Evolutionary conservation across 1,284 basidiomycete species (phyloP).

Genomic region (Leccinum subfulvum): DNA sequence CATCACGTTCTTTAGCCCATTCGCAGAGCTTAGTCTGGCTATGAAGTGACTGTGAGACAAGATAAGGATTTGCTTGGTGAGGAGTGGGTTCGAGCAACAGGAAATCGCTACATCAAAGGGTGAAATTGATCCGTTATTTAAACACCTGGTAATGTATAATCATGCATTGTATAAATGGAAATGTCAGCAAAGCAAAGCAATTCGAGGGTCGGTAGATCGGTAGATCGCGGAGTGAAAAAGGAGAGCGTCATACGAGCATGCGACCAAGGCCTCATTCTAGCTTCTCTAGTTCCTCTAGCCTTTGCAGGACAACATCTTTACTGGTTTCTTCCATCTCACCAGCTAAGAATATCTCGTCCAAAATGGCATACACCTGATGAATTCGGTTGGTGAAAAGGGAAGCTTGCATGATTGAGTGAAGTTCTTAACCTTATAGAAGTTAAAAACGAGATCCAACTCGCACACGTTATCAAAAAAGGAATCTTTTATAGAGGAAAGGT

Average conservation of each 20-base stretch:
- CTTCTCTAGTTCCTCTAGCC: conserved; percentile 89
- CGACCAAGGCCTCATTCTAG: conserved; percentile 54
- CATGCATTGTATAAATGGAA: conserved; percentile 5
- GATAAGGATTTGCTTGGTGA: not conserved
- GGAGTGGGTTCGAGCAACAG: not conserved
- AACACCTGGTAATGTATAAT: conserved; percentile 24
- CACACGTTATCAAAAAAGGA: conserved; percentile 98
- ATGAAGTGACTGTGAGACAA: not conserved
- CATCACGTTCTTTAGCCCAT: not conserved
- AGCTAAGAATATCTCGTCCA: conserved; percentile 98
- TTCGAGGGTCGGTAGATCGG: conserved; percentile 3
- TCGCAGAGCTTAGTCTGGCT: not conserved
- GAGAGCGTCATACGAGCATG: conserved; percentile 11
- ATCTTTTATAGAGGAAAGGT: conserved; percentile 52
- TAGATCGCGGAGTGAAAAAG: conserved; percentile 6
- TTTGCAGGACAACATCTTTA: conserved; percentile 89
- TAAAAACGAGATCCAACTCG: conserved; percentile 96
- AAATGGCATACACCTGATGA: conserved; percentile 86
- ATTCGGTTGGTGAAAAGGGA: conserved; percentile 8
- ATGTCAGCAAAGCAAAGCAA: conserved; percentile 16
- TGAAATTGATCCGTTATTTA: conserved; percentile 1
- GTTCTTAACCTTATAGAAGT: conserved; percentile 87
- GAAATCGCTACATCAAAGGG: not conserved
- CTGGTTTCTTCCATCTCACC: conserved; percentile 98
- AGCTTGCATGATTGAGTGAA: not conserved